Percentiles rank a stretch among this genome's conserved stretches.
Evolutionary conservation across 192 early-diverging fungal species (phyloP).

Genomic region (Rhizoclosmatium globosum): DNA sequence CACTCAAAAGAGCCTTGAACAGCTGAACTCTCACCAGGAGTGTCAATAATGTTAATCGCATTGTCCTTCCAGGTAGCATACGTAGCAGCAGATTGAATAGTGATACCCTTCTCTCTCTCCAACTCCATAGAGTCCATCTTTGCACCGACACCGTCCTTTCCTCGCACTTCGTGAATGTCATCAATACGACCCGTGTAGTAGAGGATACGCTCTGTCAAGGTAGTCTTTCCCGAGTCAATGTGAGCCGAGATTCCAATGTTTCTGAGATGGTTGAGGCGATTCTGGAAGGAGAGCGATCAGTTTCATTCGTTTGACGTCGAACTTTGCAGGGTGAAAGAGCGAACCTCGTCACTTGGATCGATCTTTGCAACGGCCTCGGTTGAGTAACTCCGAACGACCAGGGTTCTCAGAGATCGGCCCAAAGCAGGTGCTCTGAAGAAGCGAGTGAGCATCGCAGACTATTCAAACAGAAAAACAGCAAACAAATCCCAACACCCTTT

Average conservation of each 20-base stretch:
- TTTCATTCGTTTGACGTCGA: background rate
- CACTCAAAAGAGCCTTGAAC: background rate
- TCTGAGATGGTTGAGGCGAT: slow-evolving; percentile 41
- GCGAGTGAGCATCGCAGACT: background rate
- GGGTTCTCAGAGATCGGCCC: background rate
- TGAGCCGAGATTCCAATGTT: slow-evolving; percentile 78
- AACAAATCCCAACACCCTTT: slow-evolving; percentile 4
- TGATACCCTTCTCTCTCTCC: slow-evolving; percentile 97
- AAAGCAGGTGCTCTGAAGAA: background rate
- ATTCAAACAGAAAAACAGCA: slow-evolving; percentile 20
- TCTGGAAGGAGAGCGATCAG: slow-evolving; percentile 4
- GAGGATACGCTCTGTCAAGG: slow-evolving; percentile 96
- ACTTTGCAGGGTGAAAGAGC: background rate
- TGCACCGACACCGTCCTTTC: slow-evolving; percentile 88
- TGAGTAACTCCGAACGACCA: background rate
- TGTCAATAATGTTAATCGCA: slow-evolving; percentile 94
- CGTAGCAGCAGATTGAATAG: slow-evolving; percentile 95
- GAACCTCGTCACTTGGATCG: slow-evolving; percentile 20
- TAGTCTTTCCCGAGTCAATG: slow-evolving; percentile 96
- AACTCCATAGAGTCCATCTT: slow-evolving; percentile 99
- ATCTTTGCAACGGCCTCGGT: slow-evolving; percentile 7
- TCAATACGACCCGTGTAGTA: slow-evolving; percentile 96
- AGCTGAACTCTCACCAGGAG: slow-evolving; percentile 70
- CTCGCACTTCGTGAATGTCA: slow-evolving; percentile 81
- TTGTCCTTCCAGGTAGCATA: slow-evolving; percentile 74